These are phyloP conservation scores for Leccinellum luteum DNA, from an alignment of 768 basidiomycete genomes.

Conservation along the genomic window DNA sequence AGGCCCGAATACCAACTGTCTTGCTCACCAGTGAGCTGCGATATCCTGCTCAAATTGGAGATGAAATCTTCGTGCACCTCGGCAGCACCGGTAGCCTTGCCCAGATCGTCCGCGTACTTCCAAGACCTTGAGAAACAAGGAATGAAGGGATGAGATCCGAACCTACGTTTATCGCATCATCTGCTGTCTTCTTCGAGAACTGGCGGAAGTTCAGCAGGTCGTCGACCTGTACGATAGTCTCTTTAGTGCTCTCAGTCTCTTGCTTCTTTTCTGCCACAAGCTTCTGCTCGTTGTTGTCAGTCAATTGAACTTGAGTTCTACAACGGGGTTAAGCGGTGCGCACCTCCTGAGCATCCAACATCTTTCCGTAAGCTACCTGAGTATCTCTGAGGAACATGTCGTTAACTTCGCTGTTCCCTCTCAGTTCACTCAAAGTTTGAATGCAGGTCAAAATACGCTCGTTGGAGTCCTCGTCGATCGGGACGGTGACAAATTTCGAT, in stretches of 20 bases:
- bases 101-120: constrained; percentile 87
- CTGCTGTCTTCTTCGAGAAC: constrained; percentile 87
- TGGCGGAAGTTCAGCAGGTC: constrained; percentile 91
- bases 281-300: constrained; percentile 48
- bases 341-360: constrained; percentile 95
- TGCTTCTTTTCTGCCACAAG: constrained; percentile 91
- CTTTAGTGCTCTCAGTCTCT: constrained; percentile 68
- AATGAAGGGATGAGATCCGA: neutral
- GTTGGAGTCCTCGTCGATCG: constrained; percentile 98
- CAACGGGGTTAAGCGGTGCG: constrained; percentile 8
- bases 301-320: neutral
- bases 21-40: constrained; percentile 80
- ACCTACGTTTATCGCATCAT: constrained; percentile 73
- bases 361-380: constrained; percentile 87
- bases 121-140: neutral
- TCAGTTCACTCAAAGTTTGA: constrained; percentile 83
- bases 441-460: constrained; percentile 97
- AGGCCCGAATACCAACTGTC: neutral
- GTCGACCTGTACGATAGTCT: constrained; percentile 82
- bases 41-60: constrained; percentile 89
- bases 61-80: constrained; percentile 91
- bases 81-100: constrained; percentile 80
- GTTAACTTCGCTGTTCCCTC: constrained; percentile 53
- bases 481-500: constrained; percentile 88
- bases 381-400: constrained; percentile 84